Base-by-base conservation (phyloP, 208 protist genomes). In the Phytomonas francai region DNA sequence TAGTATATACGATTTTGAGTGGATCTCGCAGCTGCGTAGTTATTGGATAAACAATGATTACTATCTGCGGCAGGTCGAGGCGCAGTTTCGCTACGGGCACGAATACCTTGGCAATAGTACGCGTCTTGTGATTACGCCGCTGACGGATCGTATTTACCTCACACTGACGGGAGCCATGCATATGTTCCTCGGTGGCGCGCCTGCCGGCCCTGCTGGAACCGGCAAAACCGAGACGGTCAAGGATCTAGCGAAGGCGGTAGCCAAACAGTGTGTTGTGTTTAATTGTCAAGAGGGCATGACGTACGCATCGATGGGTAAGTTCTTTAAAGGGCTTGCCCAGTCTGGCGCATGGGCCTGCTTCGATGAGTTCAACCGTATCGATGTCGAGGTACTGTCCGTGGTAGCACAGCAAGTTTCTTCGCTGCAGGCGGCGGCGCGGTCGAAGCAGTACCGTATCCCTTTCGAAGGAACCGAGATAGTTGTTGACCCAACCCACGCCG, bases 361-460 rank as follows among this genome's bases (percentile, higher is more conserved):
- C 76, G 98, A 99, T 76, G 98, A 99, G 85, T 99, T 99, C 91
- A 99, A 99, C 83, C 91, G 98, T 68, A 98, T 99, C 81, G 95
- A 99, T 65, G 93, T 99, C 22, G 96, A 98, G 79, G 94, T 98
- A 75, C 86, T 98, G 9, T 98, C 95, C 33, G 97, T 99, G 32
- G 92, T 99, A 62, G 96, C 97, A 29, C 92, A 97, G 81, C 97
- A 99, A 79, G 92, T 99, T 32, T 92, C 90, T 6, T 96, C 88
- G 32, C 90, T 99, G 60, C 97, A 98, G 70, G 88, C 94, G 73
- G 83, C 96, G 45, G 81, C 83, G 65, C 77, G 88, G 33, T 73
- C 71, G 16, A 63, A 75, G 63, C 87, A 95, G 73, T 92, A 88
- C 75, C 80, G 84, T 69, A 97, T 97, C 75, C 72, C 87, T n/a